phyloP scores from a whole-genome alignment of 495 filamentous ascomycete species.

The Penicillium herquei region DNA sequence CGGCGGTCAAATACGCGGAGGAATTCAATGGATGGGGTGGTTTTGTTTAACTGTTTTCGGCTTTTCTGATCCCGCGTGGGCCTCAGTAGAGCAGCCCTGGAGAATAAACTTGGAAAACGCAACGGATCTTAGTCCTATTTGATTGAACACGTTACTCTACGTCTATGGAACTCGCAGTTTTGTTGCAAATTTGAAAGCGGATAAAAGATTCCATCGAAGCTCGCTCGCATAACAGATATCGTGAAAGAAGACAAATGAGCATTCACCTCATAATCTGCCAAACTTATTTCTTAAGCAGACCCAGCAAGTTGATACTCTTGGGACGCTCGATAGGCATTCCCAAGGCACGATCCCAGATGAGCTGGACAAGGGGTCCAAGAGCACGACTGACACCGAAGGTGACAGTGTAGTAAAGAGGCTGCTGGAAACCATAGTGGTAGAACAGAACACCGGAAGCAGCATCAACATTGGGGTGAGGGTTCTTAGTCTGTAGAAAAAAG shows the following conservation, averaged over 20 bases:
- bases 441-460: constrained; percentile 89
- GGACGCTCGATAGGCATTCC: constrained; percentile 97
- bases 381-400: constrained; percentile 94
- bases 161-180: too few relatives aligned
- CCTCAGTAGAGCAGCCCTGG: too few relatives aligned
- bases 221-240: too few relatives aligned
- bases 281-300: constrained; percentile 60
- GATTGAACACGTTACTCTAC: too few relatives aligned
- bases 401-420: constrained; percentile 96
- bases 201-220: too few relatives aligned
- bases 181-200: too few relatives aligned
- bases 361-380: constrained; percentile 85
- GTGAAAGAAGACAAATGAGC: background rate
- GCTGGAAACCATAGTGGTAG: constrained; percentile 94
- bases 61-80: background rate
- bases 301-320: constrained; percentile 92
- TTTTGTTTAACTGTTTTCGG: constrained; percentile 34
- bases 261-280: background rate
- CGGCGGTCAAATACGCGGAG: constrained; percentile 74
- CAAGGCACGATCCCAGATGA: constrained; percentile 94
- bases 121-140: too few relatives aligned
- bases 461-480: constrained; percentile 96
- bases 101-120: too few relatives aligned
- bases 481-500: constrained; percentile 68
- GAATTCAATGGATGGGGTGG: constrained; percentile 77